Evolutionary conservation across 768 basidiomycete genomes (phyloP), one percentile per base, ranked within the genome.

Genomic region (Gautieria morchelliformis): DNA sequence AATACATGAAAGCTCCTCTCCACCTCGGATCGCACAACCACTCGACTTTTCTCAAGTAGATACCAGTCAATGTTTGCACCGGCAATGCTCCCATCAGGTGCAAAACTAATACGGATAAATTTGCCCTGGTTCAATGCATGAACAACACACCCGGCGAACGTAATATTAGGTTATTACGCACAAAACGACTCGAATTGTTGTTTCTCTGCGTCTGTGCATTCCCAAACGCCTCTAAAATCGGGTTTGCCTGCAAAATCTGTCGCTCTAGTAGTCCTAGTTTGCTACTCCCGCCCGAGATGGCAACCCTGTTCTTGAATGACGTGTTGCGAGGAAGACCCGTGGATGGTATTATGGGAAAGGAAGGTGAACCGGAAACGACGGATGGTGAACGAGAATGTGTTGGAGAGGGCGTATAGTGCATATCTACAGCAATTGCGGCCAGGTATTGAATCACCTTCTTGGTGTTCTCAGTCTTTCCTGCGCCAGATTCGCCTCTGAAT

Each of bases 51-150:
- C 75, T 99, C 96, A 57, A 99, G 74, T 32, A 99, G 75, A 68
- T 99, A 99, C 96, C 96, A 98, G 69, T 99, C 94, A 59, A 98
- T 93, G 67, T 93, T 97, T 24, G 96, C 96, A 0, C 96, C 96
- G 0, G 93, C 89, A 58, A 99, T 99, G 62, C 91, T 92, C 2
- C 95, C 94, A 62, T 89, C 84, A 0, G 89, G 85, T 1, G 90
- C 82, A 71, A 99, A 99, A 66, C 87, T 88, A 60, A 99, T 98
- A 46, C 93, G 79, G 48, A 99, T 89, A 68, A 99, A 99, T 71
- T 99, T 99, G 32, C 93, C 94, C 56, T 57, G 17, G 17, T 12
- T 35, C 10, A 24, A 33, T n/a, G 37, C 2, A 20, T 33, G 47
- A 57, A 24, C 33, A 45, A 12, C 19, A 33, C 37, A 30, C 35